Base-by-base conservation (phyloP, 2,329 filamentous ascomycete species). In the Paraphaeosphaeria sporulosa region DNA sequence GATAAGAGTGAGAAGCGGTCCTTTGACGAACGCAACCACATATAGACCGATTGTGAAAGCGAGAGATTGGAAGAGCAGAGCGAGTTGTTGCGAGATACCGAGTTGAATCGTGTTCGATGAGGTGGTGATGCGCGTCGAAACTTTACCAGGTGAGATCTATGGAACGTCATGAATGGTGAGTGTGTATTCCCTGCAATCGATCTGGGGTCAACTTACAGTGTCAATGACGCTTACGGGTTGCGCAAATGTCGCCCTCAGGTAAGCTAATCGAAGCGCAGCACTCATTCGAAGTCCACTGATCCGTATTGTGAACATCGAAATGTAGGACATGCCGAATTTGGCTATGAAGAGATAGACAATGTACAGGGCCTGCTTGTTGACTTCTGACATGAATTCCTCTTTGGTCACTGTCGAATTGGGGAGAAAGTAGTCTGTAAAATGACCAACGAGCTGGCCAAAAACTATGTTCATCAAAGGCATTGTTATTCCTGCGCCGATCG, bases 391-490 rank as follows among this genome's bases (percentile, higher is more conserved):
- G 68, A 88, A 89, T 8, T 80, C 71, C 1, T 76, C 77, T 21
- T 83, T 78, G 1, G 79, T 82, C 36, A 81, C 71, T 2, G 79
- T 78, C 9, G 81, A 66, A 25, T 73, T 51, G 15, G 81, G 81
- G 0, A 76, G 76, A 58, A 84, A 85, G 69, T 88, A 89, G n/a
- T 78, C 74, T 55, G 83, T 86, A 65, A 89, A 88, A 9, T 82
- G 77, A 8, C 84, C 84, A 48, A 87, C 81, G 1, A 76, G 71
- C 57, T 76, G 71, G 30, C 76, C 84, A 68, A 87, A 84, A 12
- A 87, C 75, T 42, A 89, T 77, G 40, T 87, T 85, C 85, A 89
- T 87, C 36, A 87, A 65, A 0, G 85, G 86, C 7, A 86, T 70
- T 0, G 75, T 66, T 53, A 75, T 67, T 1, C 76, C 76, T 17